Base-by-base conservation (phyloP, 2,329 filamentous ascomycete species). In the Alternaria sp. region DNA sequence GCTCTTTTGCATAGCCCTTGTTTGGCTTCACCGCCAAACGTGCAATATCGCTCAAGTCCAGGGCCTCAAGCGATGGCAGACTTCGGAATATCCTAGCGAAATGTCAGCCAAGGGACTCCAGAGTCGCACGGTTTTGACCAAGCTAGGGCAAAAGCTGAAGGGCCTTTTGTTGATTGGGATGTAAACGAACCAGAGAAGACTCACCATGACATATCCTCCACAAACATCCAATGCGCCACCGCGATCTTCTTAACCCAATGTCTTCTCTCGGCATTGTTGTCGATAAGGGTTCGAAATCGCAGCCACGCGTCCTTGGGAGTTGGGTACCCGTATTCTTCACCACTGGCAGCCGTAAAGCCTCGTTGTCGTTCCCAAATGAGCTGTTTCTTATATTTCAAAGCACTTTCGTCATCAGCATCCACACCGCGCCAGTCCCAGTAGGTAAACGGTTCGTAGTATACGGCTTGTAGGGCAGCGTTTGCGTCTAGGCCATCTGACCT, bases 371-470 rank as follows among this genome's bases (percentile, higher is more conserved):
- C 64, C 62, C 65, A 66, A 6, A 68, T 39, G 14, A 68, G 51
- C 33, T 65, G 54, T 21, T 52, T 55, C 45, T 66, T 70, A 9
- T 46, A 34, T 6, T 49, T 46, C 11, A 42, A 48, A 1, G 59
- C 50, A 36, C 26, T 42, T 3, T 21, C 31, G 11, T 57, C 51
- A 40, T 58, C 51, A 14, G 52, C 46, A 53, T 49, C 34, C 3
- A 59, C 17, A 0, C 60, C 64, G 44, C 66, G 55, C 70, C 71
- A 74, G 56, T 72, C 70, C 61, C 58, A 70, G 56, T 69, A 72
- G 3, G 61, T 68, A 50, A 72, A 72, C 5, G 70, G 69, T 42
- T 72, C 69, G 40, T 61, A 58, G 17, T 66, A 56, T 28, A 60
- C 54, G 4, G 57, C 56, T 40, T 45, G 28, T 23, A 54, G 31